Percentiles rank a stretch among this genome's conserved stretches.
Evolutionary conservation across 305 asterid species (phyloP).

Genomic region (Coffea humblotiana): DNA sequence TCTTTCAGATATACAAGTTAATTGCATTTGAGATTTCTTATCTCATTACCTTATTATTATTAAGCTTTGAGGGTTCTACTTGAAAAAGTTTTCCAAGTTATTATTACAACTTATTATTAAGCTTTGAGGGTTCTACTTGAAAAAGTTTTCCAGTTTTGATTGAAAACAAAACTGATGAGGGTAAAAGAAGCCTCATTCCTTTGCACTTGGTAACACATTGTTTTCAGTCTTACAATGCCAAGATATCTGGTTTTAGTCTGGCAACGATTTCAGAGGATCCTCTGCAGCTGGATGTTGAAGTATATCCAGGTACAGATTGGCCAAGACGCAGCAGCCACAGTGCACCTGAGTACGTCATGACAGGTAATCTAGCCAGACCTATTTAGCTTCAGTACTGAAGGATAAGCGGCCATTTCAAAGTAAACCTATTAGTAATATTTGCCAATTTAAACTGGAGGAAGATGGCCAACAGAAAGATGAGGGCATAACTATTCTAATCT

Average conservation of each 20-base stretch:
- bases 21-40: background rate
- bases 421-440: background rate
- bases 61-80: background rate
- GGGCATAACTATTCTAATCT: conserved; percentile 2
- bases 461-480: background rate
- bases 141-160: background rate
- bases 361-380: conserved; percentile 36
- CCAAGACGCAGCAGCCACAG: conserved; percentile 23
- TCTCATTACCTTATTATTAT: background rate
- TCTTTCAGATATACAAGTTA: background rate
- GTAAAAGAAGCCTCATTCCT: background rate
- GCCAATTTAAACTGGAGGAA: background rate
- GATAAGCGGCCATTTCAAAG: too few species aligned
- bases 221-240: conserved; percentile 65
- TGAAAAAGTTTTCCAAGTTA: too few species aligned
- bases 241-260: conserved; percentile 54
- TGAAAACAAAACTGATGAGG: background rate
- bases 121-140: background rate
- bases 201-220: conserved; percentile 9
- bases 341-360: conserved; percentile 69
- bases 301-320: background rate
- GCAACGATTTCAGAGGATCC: conserved; percentile 50
- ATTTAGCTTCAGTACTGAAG: background rate
- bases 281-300: conserved; percentile 36
- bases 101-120: too few species aligned